Conservation (phyloP, 345 rosid genomes). For the Melaleuca alternifolia region DNA sequence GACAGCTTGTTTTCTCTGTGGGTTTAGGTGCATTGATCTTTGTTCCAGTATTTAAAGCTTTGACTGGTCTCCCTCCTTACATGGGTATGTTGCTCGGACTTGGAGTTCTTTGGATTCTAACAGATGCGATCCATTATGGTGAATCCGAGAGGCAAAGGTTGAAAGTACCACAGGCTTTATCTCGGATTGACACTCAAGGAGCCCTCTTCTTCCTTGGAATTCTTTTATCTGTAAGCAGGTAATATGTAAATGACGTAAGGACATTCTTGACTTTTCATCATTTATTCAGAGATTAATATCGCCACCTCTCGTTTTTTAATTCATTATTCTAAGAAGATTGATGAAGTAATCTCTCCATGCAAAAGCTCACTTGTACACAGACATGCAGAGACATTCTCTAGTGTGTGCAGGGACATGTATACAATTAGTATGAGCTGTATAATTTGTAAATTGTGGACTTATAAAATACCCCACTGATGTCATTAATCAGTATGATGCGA, state of each 20-base stretch:
- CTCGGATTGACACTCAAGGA: slow-evolving; percentile 90
- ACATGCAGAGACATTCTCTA: not conserved
- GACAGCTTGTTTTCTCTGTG: slow-evolving; percentile 70
- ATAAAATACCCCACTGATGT: not conserved
- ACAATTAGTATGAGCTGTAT: not conserved
- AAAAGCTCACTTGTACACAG: not conserved
- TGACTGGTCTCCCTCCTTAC: slow-evolving; percentile 94
- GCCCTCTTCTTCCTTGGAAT: slow-evolving; percentile 92
- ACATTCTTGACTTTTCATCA: not conserved
- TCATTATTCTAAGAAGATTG: no score
- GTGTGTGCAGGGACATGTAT: not conserved
- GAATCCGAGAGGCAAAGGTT: slow-evolving; percentile 84
- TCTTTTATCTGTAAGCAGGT: slow-evolving; percentile 92
- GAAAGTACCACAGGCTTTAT: slow-evolving; percentile 94
- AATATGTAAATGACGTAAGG: not conserved
- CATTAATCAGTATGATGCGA: not conserved
- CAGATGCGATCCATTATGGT: slow-evolving; percentile 92
- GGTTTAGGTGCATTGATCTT: slow-evolving; percentile 84
- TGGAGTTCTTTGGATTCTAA: slow-evolving; percentile 95
- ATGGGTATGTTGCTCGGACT: slow-evolving; percentile 94
- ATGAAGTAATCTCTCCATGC: not conserved
- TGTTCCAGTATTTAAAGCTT: slow-evolving; percentile 88
- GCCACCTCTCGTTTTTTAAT: not conserved
- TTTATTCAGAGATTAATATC: not conserved
- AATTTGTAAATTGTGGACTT: not conserved